Evolutionary conservation across 257 asterid genomes (phyloP).

Genomic region (Ehretia macrophylla): DNA sequence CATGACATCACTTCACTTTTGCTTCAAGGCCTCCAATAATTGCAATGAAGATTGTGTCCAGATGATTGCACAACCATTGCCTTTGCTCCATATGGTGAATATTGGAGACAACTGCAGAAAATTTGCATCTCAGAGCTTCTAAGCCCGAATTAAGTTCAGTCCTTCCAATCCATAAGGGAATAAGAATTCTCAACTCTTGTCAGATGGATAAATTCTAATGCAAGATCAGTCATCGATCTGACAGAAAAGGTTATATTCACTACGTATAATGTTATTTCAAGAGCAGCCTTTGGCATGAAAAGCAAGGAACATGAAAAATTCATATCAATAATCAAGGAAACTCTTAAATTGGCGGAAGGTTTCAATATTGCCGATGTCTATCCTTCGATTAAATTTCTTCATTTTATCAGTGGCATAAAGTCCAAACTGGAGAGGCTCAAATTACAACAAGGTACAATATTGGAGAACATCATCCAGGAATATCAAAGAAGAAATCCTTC

Average conservation of each 20-base stretch:
- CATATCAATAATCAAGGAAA: slow-evolving; percentile 8
- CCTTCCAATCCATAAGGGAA: slow-evolving; percentile 23
- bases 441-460: slow-evolving; percentile 12
- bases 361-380: neutral
- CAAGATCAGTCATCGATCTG: slow-evolving; percentile 22
- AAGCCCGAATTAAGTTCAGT: slow-evolving; percentile 26
- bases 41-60: slow-evolving; percentile 14
- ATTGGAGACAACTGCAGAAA: slow-evolving; percentile 39
- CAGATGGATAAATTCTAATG: slow-evolving; percentile 9
- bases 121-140: slow-evolving; percentile 37
- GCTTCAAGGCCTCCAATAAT: slow-evolving; percentile 28
- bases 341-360: neutral
- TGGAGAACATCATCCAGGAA: slow-evolving; percentile 21
- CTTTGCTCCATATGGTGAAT: slow-evolving; percentile 27
- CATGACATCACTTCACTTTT: slow-evolving; percentile 30
- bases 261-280: slow-evolving; percentile 6
- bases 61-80: slow-evolving; percentile 16
- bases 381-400: neutral
- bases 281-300: slow-evolving; percentile 20
- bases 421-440: slow-evolving; percentile 18
- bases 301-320: slow-evolving; percentile 20
- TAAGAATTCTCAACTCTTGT: slow-evolving; percentile 6
- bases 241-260: slow-evolving; percentile 15
- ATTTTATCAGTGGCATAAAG: slow-evolving; percentile 23
- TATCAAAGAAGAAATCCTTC: neutral